Evolutionary conservation across 257 asterid species (phyloP).

Genomic region (Ballota nigra): DNA sequence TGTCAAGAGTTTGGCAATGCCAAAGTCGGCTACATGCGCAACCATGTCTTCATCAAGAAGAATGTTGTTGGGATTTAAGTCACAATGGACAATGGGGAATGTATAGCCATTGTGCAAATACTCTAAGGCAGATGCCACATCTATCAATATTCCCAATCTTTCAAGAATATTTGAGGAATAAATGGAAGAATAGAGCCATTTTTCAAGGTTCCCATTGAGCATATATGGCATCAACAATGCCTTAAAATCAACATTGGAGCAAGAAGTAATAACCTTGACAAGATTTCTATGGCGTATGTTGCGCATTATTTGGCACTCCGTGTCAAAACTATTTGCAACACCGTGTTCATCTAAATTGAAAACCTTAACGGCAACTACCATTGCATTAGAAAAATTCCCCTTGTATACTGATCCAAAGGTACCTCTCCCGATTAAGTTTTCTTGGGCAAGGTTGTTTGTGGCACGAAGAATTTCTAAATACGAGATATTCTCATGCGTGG

Average conservation of each 20-base stretch:
- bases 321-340: background rate
- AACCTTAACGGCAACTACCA: background rate
- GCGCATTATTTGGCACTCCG: background rate
- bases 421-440: background rate
- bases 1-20: background rate
- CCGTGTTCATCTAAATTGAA: background rate
- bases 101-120: background rate
- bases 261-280: background rate
- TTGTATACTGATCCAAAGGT: constrained; percentile 3
- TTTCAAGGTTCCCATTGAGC: background rate
- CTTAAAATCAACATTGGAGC: background rate
- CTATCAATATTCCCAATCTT: background rate
- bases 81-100: background rate
- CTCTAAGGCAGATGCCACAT: background rate
- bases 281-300: background rate
- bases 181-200: no score
- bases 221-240: background rate
- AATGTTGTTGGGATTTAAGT: background rate
- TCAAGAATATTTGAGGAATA: background rate
- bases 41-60: background rate
- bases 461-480: background rate
- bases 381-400: background rate
- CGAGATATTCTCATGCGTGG: background rate
- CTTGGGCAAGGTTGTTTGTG: background rate
- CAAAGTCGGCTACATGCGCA: background rate